Base-by-base conservation (phyloP, 805 yeast species). In the Candida pini region DNA sequence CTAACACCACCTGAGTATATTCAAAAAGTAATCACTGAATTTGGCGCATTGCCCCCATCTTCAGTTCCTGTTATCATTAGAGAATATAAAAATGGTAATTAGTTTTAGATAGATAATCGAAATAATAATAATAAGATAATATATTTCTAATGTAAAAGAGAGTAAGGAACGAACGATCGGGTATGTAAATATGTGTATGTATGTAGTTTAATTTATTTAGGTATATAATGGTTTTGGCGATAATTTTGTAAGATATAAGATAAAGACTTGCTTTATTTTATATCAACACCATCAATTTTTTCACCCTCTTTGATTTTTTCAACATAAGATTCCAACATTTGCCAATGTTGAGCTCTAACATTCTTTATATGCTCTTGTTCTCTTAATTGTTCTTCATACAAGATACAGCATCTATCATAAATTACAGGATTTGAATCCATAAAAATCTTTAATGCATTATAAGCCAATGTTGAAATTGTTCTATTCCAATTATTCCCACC, bases 21-120 rank as follows among this genome's bases (percentile, higher is more conserved):
- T 51, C 89, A 90, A 57, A 92, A 92, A 64, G 87, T 92, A 39
- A 87, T 92, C 35, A 92, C 97, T 2, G 98, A 92, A 59, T 77
- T 90, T 44, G 98, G 98, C 19, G 86, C 95, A 3, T 69, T 92
- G 47, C 98, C 98, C 9, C 96, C 98, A 28, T 83, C 95, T n/a
- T 87, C 97, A 2, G 97, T 92, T 38, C 98, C 98, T 18, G 97
- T 92, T 31, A 86, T 92, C 41, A 66, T 92, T 49, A 76, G 97
- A 62, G 98, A 92, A 60, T 92, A 90, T 60, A 86, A 87, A 60
- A 52, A 57, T 35, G 42, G 53, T n/a, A 47, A 49, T 31, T 56
- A 23, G 30, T 15, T 18, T n/a, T 18, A 25, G 17, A 17, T 29
- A 20, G 20, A 14, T 27, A 8, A 33, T 27, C n/a, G n/a, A n/a